phyloP scores from a whole-genome alignment of 2,329 filamentous ascomycete species.

The Byssothecium circinans region DNA sequence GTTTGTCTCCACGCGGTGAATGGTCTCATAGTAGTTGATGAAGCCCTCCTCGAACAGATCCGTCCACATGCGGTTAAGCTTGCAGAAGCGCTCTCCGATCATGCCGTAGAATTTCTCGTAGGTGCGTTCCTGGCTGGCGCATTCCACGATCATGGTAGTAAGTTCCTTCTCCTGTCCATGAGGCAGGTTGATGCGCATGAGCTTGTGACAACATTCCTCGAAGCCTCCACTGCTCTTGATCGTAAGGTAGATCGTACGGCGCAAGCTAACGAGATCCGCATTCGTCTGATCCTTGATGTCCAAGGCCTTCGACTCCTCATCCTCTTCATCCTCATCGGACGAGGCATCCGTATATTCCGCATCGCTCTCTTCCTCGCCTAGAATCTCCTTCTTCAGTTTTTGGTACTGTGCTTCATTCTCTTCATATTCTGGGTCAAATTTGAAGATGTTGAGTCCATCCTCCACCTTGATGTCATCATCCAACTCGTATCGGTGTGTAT shows the following conservation, averaged over 20 bases:
- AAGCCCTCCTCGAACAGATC: slow-evolving; percentile 91
- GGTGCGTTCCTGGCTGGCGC: slow-evolving; percentile 92
- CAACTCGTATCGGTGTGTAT: slow-evolving; percentile 82
- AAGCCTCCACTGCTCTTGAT: slow-evolving; percentile 97
- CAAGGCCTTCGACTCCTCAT: slow-evolving; percentile 76
- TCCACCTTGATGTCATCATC: slow-evolving; percentile 77
- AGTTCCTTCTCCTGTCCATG: slow-evolving; percentile 85
- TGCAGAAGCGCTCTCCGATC: slow-evolving; percentile 92
- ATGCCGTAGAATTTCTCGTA: slow-evolving; percentile 97
- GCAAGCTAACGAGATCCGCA: slow-evolving; percentile 88
- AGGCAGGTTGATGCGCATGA: slow-evolving; percentile 85
- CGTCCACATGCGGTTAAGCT: slow-evolving; percentile 92
- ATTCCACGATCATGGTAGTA: slow-evolving; percentile 96
- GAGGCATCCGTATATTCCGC: slow-evolving; percentile 65
- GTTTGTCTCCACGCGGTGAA: slow-evolving; percentile 96
- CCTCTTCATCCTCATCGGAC: slow-evolving; percentile 60
- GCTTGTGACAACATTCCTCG: slow-evolving; percentile 95
- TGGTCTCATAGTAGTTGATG: slow-evolving; percentile 92
- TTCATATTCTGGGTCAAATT: slow-evolving; percentile 86
- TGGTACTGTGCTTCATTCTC: slow-evolving; percentile 89
- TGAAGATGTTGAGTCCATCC: slow-evolving; percentile 92
- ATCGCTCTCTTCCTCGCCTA: slow-evolving; percentile 84
- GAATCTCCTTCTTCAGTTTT: slow-evolving; percentile 86
- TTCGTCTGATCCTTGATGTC: slow-evolving; percentile 99
- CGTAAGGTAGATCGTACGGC: slow-evolving; percentile 92